phyloP scores from a whole-genome alignment of 352 stramenopile genomes.

The Albugo candida region DNA sequence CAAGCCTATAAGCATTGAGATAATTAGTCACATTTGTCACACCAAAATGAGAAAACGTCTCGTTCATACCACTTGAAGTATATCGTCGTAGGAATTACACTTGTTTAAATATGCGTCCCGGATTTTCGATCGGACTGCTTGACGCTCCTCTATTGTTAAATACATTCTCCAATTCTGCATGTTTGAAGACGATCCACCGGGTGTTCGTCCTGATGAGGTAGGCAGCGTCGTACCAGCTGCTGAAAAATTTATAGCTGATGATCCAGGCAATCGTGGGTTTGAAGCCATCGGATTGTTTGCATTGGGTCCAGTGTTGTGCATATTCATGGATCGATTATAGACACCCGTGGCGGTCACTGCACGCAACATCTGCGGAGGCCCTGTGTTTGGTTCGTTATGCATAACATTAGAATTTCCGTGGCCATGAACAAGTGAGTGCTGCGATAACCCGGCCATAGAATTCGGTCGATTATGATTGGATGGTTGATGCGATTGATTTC shows the following conservation, averaged over 20 bases:
- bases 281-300: background rate
- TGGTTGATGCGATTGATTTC: conserved; percentile 1
- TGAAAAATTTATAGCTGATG: background rate
- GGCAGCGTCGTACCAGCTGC: background rate
- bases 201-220: background rate
- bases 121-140: conserved; percentile 76
- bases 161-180: conserved; percentile 76
- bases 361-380: conserved; percentile 65
- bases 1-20: conserved; percentile 23
- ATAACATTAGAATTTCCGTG: conserved; percentile 59
- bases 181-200: background rate
- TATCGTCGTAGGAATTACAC: conserved; percentile 72
- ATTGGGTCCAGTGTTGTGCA: background rate
- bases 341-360: conserved; percentile 65
- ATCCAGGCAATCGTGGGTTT: background rate
- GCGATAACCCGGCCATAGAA: conserved; percentile 15
- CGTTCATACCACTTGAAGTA: conserved; percentile 65
- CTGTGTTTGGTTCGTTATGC: conserved; percentile 40
- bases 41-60: background rate
- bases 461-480: conserved; percentile 19
- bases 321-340: conserved; percentile 32
- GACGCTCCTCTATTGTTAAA: conserved; percentile 78
- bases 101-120: conserved; percentile 68
- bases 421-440: conserved; percentile 14
- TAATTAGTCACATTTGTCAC: background rate